Evolutionary conservation across 371 early-diverging fungal species (phyloP).

Genomic region (Apophysomyces elegans): DNA sequence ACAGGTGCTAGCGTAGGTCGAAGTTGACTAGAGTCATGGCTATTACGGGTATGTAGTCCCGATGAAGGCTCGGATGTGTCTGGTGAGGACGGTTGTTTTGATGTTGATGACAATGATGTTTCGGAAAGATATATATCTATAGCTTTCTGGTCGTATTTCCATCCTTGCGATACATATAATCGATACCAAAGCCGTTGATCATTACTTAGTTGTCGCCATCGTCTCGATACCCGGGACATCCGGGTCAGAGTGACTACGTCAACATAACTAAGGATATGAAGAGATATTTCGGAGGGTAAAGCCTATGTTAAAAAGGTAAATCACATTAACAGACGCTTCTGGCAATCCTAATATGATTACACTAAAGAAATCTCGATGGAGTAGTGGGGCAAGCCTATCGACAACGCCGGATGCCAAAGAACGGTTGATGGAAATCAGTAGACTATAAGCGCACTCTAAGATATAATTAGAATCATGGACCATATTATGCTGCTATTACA

Average conservation of each 20-base stretch:
- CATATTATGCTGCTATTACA: background rate
- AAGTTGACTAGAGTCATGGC: background rate
- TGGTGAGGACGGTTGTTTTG: constrained; percentile 6
- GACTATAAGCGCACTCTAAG: constrained; percentile 70
- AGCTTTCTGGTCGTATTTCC: constrained; percentile 53
- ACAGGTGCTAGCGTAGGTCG: constrained; percentile 21
- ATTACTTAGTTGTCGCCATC: constrained; percentile 62
- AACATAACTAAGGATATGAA: constrained; percentile 64
- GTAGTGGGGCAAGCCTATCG: constrained; percentile 60
- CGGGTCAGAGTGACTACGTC: constrained; percentile 51
- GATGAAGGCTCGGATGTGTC: background rate
- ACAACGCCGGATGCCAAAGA: constrained; percentile 57
- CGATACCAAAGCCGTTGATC: constrained; percentile 74
- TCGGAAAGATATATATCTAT: constrained; percentile 48
- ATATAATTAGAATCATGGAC: constrained; percentile 6
- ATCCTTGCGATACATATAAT: constrained; percentile 54
- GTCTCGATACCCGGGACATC: constrained; percentile 58
- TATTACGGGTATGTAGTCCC: background rate
- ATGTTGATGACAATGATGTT: constrained; percentile 2
- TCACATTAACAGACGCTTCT: constrained; percentile 3
- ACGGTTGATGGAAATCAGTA: constrained; percentile 65
- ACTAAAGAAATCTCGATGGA: constrained; percentile 66
- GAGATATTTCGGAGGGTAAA: constrained; percentile 67
- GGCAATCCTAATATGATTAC: constrained; percentile 28
- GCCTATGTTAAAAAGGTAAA: constrained; percentile 19